Evolutionary conservation across 495 filamentous ascomycete species (phyloP), one percentile per base, ranked within the genome.

Genomic region (Thermochaetoides thermophila): DNA sequence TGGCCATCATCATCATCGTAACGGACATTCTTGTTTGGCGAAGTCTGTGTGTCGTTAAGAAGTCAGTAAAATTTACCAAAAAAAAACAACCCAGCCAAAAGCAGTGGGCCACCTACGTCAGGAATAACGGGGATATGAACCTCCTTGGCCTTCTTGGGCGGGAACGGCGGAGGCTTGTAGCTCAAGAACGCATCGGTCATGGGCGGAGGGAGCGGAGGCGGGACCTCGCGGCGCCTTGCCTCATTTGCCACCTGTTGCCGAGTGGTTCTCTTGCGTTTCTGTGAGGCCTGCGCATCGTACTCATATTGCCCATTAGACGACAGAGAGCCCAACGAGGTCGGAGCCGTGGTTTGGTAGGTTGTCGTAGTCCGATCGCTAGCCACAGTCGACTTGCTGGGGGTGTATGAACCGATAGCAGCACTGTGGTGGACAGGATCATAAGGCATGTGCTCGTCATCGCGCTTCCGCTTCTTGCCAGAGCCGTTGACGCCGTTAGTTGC

Each of bases 1-100:
- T 97, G 89, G 11, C 89, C 89, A 45, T 97, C 89, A 28, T 95
- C 85, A 39, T 96, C 89, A 45, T 97, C 89, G 31, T 83, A 76
- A 30, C 65, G 58, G 18, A 45, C 46, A 19, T 58, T 76, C 69
- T 50, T 80, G 56, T 51, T 60, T 13, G 57, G 53, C 13, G 62
- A 51, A n/a, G 52, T 54, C 66, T 70, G 40, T 55, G 23, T 13
- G 36, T 27, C 7, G n/a, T n/a, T n/a, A n/a, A n/a, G n/a, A n/a
- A n/a, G n/a, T n/a, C n/a, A n/a, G n/a, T n/a, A n/a, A n/a, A n/a
- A n/a, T n/a, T n/a, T n/a, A n/a, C n/a, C n/a, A n/a, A n/a, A n/a
- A n/a, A n/a, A n/a, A n/a, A n/a, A n/a, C n/a, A n/a, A n/a, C n/a
- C n/a, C n/a, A n/a, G n/a, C n/a, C n/a, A n/a, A n/a, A 37, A 27